Base-by-base conservation (phyloP, 2,329 filamentous ascomycete genomes). In the Colletotrichum gloeosporioides region DNA sequence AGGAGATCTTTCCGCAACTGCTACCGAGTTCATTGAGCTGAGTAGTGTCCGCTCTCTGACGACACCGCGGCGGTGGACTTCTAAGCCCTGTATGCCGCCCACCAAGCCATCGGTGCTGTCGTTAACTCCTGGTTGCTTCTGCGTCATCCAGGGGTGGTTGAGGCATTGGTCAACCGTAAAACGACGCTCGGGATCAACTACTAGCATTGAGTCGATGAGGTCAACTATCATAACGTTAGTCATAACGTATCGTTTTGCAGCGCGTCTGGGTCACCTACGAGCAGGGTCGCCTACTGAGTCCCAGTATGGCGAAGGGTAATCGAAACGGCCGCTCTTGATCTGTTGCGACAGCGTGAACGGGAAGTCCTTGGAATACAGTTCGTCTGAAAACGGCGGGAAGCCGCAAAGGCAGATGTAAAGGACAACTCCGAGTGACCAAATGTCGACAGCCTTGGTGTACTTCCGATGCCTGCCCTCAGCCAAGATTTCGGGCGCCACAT, bases 391-490 rank as follows among this genome's bases (percentile, higher is more conserved):
- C 0, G 97, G 97, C 6, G 96, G 97, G 82, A 99, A 99, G 44
- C 97, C 97, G 83, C 97, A 99, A 7, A 99, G 90, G 83, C 96
- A 98, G 80, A 99, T 99, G 86, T 99, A 99, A 29, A 99, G 89
- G 5, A 99, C 96, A 4, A 99, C 97, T n/a, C 97, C 97, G 1
- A 99, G 90, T 2, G 96, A 98, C 97, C 97, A 99, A 57, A 99
- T 90, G 83, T 99, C 97, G 12, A 99, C 97, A 4, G 96, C 96
- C 81, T 96, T 95, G 71, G 96, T 98, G 86, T 99, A 99, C 82
- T 95, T 95, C 79, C 97, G 93, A 77, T 95, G 92, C 80, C 92
- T 93, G 22, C 91, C 92, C 78, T 96, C 94, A 81, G 96, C 94
- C 6, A 99, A 88, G 73, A 99, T 98, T 84, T 99, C 97, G 1